A percentile compares a stretch with the other conserved stretches of the same genome.
Evolutionary conservation across 306 rosid species (phyloP).

Genomic region (Betula pendula): DNA sequence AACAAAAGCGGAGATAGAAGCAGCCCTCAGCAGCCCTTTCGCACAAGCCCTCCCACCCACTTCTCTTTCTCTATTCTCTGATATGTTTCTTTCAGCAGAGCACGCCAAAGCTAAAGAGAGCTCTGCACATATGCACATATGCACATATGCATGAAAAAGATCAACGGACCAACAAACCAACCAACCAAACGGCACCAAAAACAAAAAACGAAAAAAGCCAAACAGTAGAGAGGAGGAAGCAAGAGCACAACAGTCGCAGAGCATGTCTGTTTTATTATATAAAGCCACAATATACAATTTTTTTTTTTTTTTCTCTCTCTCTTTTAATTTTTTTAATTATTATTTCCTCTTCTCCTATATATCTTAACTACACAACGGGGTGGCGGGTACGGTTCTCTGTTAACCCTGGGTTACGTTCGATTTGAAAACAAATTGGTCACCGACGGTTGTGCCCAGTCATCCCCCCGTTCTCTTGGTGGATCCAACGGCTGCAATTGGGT

Average conservation of each 20-base stretch:
- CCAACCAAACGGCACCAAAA: slow-evolving; percentile 46
- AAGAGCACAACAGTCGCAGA: slow-evolving; percentile 26
- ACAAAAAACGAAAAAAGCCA: slow-evolving; percentile 42
- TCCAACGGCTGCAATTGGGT: slow-evolving; percentile 34
- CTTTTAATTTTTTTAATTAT: background rate
- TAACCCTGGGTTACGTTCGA: slow-evolving; percentile 3
- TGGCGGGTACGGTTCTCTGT: background rate
- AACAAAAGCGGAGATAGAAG: slow-evolving; percentile 12
- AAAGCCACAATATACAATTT: too few species aligned
- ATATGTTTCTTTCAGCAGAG: slow-evolving; percentile 19
- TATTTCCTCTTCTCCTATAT: background rate
- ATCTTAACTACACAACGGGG: background rate
- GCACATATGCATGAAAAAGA: slow-evolving; percentile 6
- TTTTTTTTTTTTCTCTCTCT: too few species aligned
- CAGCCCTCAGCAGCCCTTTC: slow-evolving; percentile 27
- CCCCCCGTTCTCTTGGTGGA: slow-evolving; percentile 14
- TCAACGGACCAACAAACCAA: slow-evolving; percentile 27
- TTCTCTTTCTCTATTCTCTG: background rate
- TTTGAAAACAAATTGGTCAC: slow-evolving; percentile 21
- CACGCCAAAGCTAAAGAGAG: slow-evolving; percentile 33
- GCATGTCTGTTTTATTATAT: slow-evolving; percentile 42
- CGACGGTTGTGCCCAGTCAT: slow-evolving; percentile 39
- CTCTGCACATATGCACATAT: background rate
- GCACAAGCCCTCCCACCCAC: background rate
- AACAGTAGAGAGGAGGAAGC: slow-evolving; percentile 38